Conservation (phyloP, 169 alveolate species). For the Eimeria sp. region DNA sequence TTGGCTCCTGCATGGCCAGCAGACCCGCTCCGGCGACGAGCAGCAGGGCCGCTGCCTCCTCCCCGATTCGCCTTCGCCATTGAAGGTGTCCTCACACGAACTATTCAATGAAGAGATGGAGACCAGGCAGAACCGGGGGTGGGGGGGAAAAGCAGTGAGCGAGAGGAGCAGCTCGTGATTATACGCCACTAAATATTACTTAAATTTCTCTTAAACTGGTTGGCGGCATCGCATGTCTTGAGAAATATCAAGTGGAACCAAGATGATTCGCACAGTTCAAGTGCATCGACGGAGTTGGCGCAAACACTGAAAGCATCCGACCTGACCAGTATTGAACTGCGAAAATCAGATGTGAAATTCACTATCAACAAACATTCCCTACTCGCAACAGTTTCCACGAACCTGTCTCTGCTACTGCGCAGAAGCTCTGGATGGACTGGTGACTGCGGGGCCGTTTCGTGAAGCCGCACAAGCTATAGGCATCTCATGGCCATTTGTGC, state of each 20-base stretch:
- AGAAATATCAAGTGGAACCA: neutral
- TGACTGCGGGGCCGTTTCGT: slow-evolving; percentile 10
- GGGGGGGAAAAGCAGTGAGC: neutral
- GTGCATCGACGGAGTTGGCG: neutral
- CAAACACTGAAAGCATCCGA: neutral
- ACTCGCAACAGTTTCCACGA: too few species aligned
- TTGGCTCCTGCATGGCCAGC: neutral
- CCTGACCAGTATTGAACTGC: too few species aligned
- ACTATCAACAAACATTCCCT: neutral
- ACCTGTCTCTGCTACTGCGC: neutral
- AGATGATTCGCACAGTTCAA: neutral
- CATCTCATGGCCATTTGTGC: neutral
- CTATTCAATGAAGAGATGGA: neutral
- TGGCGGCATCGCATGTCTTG: neutral
- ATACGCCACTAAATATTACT: neutral
- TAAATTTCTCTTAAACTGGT: neutral
- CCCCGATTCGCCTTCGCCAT: slow-evolving; percentile 68
- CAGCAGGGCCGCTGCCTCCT: slow-evolving; percentile 20
- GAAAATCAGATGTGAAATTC: too few species aligned
- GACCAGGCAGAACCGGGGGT: neutral
- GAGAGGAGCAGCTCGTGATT: neutral
- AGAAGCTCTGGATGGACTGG: neutral
- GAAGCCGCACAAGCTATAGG: neutral
- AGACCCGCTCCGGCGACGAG: neutral
- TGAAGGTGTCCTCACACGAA: neutral